A percentile compares a stretch with the other conserved stretches of the same genome.
phyloP scores from a whole-genome alignment of 805 yeast genomes.

The Wickerhamiella sergipiensis region DNA sequence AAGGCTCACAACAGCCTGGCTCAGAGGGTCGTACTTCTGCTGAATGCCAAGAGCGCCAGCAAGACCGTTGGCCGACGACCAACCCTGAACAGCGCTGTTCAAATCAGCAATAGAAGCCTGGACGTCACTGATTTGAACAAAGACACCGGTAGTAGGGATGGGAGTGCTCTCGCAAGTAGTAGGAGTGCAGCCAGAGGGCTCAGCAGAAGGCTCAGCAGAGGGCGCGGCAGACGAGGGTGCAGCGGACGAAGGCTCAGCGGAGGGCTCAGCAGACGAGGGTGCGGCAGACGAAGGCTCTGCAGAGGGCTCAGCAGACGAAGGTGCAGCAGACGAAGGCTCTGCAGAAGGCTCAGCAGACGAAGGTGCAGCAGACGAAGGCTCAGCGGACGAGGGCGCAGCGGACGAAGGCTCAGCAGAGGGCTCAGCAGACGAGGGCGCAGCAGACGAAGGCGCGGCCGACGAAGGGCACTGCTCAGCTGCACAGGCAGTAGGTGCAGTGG shows the following conservation, averaged over 20 bases:
- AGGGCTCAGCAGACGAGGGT: background rate
- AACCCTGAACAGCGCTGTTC: conserved; percentile 4
- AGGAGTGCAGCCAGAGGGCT: background rate
- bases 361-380: conserved; percentile 8
- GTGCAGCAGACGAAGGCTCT: conserved; percentile 34
- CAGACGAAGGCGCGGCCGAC: conserved; percentile 6
- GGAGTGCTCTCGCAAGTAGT: background rate
- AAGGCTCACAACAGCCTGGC: conserved; percentile 1
- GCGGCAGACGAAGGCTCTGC: conserved; percentile 40
- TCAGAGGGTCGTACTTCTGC: conserved; percentile 6
- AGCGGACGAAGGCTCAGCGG: conserved; percentile 56
- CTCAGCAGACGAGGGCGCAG: conserved; percentile 6
- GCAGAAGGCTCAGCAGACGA: conserved; percentile 35
- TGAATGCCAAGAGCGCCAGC: conserved; percentile 13
- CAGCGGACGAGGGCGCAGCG: background rate
- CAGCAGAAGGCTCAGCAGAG: conserved; percentile 17
- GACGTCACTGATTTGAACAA: conserved; percentile 6
- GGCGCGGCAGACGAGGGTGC: conserved; percentile 30
- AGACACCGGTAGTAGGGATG: background rate
- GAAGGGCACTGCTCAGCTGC: background rate
- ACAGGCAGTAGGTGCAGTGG: background rate
- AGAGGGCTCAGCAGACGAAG: background rate
- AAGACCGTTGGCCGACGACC: conserved; percentile 10
- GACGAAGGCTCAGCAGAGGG: background rate
- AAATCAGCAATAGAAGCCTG: conserved; percentile 11